Evolutionary conservation across 257 asterid species (phyloP).

Genomic region (Solanum megistacrolobum): DNA sequence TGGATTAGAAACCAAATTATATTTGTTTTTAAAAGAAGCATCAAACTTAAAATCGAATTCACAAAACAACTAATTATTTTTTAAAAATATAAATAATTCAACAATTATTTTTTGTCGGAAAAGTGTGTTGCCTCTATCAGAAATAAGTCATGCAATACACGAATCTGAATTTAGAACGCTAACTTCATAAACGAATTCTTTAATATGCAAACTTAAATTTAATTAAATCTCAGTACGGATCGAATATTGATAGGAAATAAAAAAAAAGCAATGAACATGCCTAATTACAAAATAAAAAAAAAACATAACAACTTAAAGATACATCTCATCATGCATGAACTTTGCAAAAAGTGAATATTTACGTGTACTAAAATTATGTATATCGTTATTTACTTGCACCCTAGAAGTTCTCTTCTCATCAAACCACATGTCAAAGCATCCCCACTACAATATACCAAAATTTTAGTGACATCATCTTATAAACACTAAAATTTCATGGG

Average conservation of each 20-base stretch:
- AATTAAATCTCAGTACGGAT: neutral
- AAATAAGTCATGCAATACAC: neutral
- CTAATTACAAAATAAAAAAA: neutral
- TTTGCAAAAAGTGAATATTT: neutral
- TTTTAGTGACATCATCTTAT: neutral
- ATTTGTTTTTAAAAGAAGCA: neutral
- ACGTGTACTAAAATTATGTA: neutral
- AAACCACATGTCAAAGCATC: neutral
- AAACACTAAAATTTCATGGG: neutral
- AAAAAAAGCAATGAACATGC: neutral
- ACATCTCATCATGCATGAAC: neutral
- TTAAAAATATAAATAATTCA: neutral
- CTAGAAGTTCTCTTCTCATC: neutral
- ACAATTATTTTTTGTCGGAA: neutral
- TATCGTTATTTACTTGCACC: neutral
- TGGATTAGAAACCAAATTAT: neutral
- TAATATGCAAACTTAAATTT: neutral
- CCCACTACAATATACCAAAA: neutral
- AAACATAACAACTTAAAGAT: neutral
- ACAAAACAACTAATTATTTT: neutral
- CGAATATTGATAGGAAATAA: rapidly evolving
- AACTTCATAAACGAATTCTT: neutral
- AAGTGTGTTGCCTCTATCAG: neutral
- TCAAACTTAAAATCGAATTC: neutral
- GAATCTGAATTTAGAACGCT: neutral